phyloP scores from a whole-genome alignment of 176 grass and related monocot species.

The Chloris gayana region DNA sequence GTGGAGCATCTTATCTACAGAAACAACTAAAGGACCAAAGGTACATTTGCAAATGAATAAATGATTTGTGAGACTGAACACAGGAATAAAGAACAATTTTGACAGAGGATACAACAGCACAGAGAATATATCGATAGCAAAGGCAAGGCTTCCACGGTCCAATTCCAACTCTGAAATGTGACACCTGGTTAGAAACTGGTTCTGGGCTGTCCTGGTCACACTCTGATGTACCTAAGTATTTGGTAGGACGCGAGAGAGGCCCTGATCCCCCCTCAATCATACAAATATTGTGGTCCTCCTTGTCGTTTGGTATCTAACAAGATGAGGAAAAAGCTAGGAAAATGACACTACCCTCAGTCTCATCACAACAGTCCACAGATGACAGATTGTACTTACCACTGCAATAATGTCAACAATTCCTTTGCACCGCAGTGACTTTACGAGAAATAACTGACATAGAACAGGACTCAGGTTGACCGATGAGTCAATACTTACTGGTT shows the following conservation, averaged over 20 bases:
- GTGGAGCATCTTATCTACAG: neutral
- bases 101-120: conserved; percentile 22
- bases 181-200: conserved; percentile 32
- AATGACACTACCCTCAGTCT: conserved; percentile 46
- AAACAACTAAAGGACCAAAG: neutral
- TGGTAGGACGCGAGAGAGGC: conserved; percentile 21
- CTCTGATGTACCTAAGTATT: conserved; percentile 11
- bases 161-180: conserved; percentile 47
- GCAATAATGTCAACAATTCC: too few relatives aligned
- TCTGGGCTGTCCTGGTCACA: conserved; percentile 41
- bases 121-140: conserved; percentile 38
- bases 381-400: conserved; percentile 34
- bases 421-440: too few relatives aligned
- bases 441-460: conserved; percentile 17
- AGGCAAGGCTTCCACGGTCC: conserved; percentile 42
- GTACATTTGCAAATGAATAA: conserved; percentile 15
- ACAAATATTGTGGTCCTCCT: conserved; percentile 41
- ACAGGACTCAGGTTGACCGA: conserved; percentile 12
- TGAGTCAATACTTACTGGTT: conserved; percentile 5
- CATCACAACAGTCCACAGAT: conserved; percentile 19
- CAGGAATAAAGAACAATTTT: neutral
- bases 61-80: neutral
- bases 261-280: conserved; percentile 73
- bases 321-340: conserved; percentile 39
- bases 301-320: conserved; percentile 44